Percentiles rank a stretch among this genome's conserved stretches.
Evolutionary conservation across 1,284 basidiomycete species (phyloP).

Genomic region (Ustilago tritici): DNA sequence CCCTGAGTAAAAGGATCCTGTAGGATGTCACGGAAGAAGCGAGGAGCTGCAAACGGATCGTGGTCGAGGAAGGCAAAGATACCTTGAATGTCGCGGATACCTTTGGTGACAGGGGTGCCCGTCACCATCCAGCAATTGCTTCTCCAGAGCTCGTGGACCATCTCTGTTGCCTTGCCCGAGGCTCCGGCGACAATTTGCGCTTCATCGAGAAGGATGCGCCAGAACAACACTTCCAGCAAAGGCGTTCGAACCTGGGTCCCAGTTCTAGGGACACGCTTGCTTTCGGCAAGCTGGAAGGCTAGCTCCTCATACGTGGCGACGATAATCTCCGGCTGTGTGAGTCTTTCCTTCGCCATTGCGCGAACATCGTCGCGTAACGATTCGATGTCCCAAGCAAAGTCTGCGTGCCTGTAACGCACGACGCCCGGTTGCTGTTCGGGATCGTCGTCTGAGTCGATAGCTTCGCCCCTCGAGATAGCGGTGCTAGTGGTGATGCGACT

Average conservation of each 20-base stretch:
- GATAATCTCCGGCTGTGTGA: constrained; percentile 48
- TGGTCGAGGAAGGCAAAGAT: constrained; percentile 56
- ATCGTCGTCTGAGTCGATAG: background rate
- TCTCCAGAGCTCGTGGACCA: constrained; percentile 56
- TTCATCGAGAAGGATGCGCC: constrained; percentile 56
- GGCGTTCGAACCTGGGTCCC: constrained; percentile 31
- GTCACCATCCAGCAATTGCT: constrained; percentile 59
- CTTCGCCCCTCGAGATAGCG: background rate
- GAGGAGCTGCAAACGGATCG: constrained; percentile 44
- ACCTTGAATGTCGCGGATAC: constrained; percentile 51
- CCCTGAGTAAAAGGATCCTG: constrained; percentile 47
- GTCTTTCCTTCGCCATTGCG: constrained; percentile 15
- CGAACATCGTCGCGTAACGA: constrained; percentile 25
- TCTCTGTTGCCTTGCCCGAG: constrained; percentile 45
- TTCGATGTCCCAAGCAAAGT: constrained; percentile 35
- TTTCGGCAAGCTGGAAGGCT: constrained; percentile 41
- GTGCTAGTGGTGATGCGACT: constrained; percentile 16
- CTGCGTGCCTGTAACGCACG: constrained; percentile 33
- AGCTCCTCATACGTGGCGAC: constrained; percentile 58
- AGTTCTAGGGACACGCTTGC: constrained; percentile 24
- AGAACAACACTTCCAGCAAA: constrained; percentile 55
- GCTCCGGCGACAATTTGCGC: constrained; percentile 52
- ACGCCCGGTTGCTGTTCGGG: constrained; percentile 32
- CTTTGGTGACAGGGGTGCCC: constrained; percentile 51
- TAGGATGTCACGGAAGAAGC: constrained; percentile 48